Percentiles rank a stretch among this genome's conserved stretches.
Conservation (phyloP, 345 rosid genomes). For the Eucalyptus rudis region DNA sequence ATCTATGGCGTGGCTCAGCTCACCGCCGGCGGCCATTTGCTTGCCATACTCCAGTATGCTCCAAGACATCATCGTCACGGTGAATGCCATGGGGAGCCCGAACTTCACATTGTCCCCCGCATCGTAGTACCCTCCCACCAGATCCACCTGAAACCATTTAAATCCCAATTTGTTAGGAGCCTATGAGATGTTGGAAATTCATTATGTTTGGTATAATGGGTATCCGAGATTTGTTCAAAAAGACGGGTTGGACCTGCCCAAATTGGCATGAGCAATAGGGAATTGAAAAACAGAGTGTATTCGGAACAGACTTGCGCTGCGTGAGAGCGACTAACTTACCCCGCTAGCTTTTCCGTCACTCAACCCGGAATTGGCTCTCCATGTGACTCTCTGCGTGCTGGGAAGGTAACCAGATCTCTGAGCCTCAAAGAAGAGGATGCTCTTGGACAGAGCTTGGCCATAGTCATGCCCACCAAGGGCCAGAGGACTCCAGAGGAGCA, state of each 20-base stretch:
- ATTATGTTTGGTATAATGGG: neutral
- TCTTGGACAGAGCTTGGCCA: constrained; percentile 78
- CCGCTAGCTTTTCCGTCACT: constrained; percentile 95
- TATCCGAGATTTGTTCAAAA: neutral
- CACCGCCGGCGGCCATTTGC: constrained; percentile 63
- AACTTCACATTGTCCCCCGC: constrained; percentile 99
- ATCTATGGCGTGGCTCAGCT: constrained; percentile 74
- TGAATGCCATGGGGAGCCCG: constrained; percentile 98
- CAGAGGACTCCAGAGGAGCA: constrained; percentile 44
- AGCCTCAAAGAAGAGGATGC: constrained; percentile 96
- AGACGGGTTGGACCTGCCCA: neutral
- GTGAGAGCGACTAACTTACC: constrained; percentile 27
- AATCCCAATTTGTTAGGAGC: neutral
- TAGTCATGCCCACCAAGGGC: constrained; percentile 84
- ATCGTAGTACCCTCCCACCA: constrained; percentile 96
- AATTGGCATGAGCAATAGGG: neutral
- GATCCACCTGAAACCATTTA: constrained; percentile 54
- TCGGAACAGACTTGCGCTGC: neutral
- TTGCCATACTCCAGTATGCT: constrained; percentile 83
- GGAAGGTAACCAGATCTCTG: constrained; percentile 97
- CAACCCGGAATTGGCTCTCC: constrained; percentile 93
- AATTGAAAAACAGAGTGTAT: neutral
- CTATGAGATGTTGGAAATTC: neutral
- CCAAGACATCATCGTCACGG: constrained; percentile 99
- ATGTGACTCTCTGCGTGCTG: constrained; percentile 67